Evolutionary conservation across 2,329 filamentous ascomycete species (phyloP).

Genomic region (Neofusicoccum cordaticola): DNA sequence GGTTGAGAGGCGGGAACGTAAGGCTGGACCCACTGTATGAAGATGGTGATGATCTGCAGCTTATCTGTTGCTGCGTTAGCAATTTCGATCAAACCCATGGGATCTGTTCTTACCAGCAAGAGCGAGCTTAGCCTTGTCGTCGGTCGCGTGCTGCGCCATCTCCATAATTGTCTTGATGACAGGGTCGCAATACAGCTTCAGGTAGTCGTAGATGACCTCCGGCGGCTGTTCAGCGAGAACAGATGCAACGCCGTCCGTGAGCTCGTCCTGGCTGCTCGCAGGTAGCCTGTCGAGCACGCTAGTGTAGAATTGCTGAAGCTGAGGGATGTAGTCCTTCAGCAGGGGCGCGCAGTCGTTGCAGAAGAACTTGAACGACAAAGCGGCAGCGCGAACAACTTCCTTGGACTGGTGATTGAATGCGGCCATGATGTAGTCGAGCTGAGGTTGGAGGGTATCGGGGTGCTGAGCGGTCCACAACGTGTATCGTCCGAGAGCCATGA

Average conservation of each 20-base stretch:
- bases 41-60: slow-evolving; percentile 86
- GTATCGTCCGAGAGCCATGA: slow-evolving; percentile 95
- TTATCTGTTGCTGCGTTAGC: slow-evolving; percentile 59
- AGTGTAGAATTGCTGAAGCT: slow-evolving; percentile 90
- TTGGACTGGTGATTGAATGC: slow-evolving; percentile 86
- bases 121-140: slow-evolving; percentile 78
- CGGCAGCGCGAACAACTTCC: slow-evolving; percentile 88
- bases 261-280: slow-evolving; percentile 84
- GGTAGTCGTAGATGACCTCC: slow-evolving; percentile 74
- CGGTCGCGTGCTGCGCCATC: slow-evolving; percentile 79
- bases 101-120: slow-evolving; percentile 67
- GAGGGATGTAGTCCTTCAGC: slow-evolving; percentile 75
- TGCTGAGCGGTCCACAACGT: slow-evolving; percentile 97
- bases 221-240: slow-evolving; percentile 84
- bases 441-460: slow-evolving; percentile 84
- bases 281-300: slow-evolving; percentile 84
- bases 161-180: slow-evolving; percentile 80
- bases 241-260: slow-evolving; percentile 91
- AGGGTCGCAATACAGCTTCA: slow-evolving; percentile 92
- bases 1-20: slow-evolving; percentile 68
- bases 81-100: not conserved
- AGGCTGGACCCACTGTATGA: slow-evolving; percentile 75
- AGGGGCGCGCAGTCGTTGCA: slow-evolving; percentile 91
- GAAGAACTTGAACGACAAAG: slow-evolving; percentile 94
- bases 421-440: slow-evolving; percentile 92